These are phyloP conservation scores for Echinosophora koreensis DNA, from an alignment of 306 rosid species.

Conservation along the genomic window DNA sequence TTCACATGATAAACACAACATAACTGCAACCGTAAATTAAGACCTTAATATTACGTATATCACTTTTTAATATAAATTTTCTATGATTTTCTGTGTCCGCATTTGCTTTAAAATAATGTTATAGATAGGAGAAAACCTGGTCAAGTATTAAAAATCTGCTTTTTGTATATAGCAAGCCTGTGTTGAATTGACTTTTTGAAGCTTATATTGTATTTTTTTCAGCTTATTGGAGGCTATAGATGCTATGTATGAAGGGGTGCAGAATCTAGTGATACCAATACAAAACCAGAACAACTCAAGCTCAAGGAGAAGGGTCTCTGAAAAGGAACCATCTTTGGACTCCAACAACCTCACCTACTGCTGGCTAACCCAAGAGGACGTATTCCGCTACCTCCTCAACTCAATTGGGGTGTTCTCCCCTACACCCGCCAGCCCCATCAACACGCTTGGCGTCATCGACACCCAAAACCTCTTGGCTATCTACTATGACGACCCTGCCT, in stretches of 20 bases:
- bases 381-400: constrained; percentile 81
- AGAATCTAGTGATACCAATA: constrained; percentile 75
- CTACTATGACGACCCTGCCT: constrained; percentile 69
- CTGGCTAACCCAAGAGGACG: constrained; percentile 92
- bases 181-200: not conserved
- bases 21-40: too few relatives aligned
- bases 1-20: too few relatives aligned
- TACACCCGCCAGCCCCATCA: constrained; percentile 55
- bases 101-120: too few relatives aligned
- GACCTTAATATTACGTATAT: too few relatives aligned
- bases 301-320: constrained; percentile 45
- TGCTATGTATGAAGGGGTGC: constrained; percentile 71
- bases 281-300: constrained; percentile 40
- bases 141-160: too few relatives aligned
- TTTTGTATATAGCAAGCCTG: too few relatives aligned
- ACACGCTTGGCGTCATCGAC: constrained; percentile 65
- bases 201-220: not conserved
- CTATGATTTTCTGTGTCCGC: too few relatives aligned
- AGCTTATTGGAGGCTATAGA: constrained; percentile 80
- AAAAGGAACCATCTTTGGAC: constrained; percentile 38
- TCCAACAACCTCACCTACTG: constrained; percentile 58
- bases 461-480: constrained; percentile 53
- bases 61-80: too few relatives aligned
- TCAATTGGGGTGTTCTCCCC: constrained; percentile 73
- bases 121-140: too few relatives aligned